Evolutionary conservation across 2,329 filamentous ascomycete genomes (phyloP), one percentile per base, ranked within the genome.

Genomic region (Aureobasidium namibiae): DNA sequence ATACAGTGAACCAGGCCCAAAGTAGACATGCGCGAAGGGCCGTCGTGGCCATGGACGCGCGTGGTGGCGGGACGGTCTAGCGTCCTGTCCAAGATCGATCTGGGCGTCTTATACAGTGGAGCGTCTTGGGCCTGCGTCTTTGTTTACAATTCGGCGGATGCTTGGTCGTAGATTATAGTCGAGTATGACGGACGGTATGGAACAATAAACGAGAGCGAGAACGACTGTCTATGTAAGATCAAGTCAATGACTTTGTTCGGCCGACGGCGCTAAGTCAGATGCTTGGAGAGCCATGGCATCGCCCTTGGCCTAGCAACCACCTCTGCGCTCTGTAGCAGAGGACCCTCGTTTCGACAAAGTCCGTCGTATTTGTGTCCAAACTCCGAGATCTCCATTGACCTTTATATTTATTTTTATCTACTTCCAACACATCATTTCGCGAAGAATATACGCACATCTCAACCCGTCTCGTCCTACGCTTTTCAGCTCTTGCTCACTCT

Each of bases 1-100:
- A 38, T 11, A 62, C 56, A 23, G 63, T 58, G 46, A 67, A 59
- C n/a, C 67, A 8, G 18, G 33, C 23, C 34, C 45, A 50, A 5
- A 60, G 31, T 21, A 57, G 41, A 39, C 33, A 39, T 8, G 36
- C 34, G 31, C 16, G 45, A 24, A 39, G 33, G 16, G 50, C 23
- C 9, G 50, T 29, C 24, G 48, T 29, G 48, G 38, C 31, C 50
- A 54, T 54, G 29, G 38, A 38, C 50, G 50, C 48, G 48, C 39
- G 48, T 34, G 29, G 48, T 34, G 29, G 46, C 29, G 46, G 34
- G 49, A 52, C 49, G 42, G 49, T 38, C 49, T 52, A 52, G 50
- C 50, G 50, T 33, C 50, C 50, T 33, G 16, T 54, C 26, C 21
- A 39, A 18, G 36, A 31, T 31, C 18, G n/a, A n/a, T n/a, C n/a